phyloP scores from a whole-genome alignment of 352 stramenopile genomes.

The Phytophthora podocarpi region DNA sequence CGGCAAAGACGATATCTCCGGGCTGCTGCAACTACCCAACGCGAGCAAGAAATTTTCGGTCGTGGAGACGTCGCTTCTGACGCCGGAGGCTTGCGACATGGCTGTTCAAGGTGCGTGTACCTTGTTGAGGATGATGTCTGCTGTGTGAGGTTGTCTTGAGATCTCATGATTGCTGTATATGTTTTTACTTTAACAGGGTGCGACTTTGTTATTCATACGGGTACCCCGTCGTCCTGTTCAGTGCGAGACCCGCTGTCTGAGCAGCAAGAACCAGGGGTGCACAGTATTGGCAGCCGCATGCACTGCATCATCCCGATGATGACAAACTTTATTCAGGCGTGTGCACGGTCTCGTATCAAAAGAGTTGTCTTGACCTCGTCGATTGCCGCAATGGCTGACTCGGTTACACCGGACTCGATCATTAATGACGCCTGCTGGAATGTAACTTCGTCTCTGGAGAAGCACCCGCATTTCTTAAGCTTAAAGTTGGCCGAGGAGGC shows the following conservation, averaged over 20 bases:
- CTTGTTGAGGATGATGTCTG: background rate
- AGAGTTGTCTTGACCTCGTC: constrained; percentile 87
- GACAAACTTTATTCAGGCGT: constrained; percentile 92
- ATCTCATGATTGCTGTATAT: constrained; percentile 5
- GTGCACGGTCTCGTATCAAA: constrained; percentile 79
- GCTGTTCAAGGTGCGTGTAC: constrained; percentile 72
- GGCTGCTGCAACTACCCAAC: constrained; percentile 69
- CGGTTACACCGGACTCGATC: constrained; percentile 73
- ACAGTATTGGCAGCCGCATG: constrained; percentile 90
- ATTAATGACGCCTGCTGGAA: constrained; percentile 90
- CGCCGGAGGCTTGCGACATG: constrained; percentile 85
- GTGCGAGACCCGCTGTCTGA: constrained; percentile 87
- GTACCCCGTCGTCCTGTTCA: constrained; percentile 85
- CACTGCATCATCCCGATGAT: constrained; percentile 93
- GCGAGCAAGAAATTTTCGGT: constrained; percentile 84
- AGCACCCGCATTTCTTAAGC: constrained; percentile 88
- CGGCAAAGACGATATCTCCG: constrained; percentile 85
- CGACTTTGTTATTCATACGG: constrained; percentile 91
- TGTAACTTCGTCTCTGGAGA: constrained; percentile 80
- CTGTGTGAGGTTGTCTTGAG: background rate
- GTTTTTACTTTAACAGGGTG: constrained; percentile 38
- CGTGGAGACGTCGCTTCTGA: constrained; percentile 88
- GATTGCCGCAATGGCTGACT: constrained; percentile 85
- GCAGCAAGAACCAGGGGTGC: constrained; percentile 82
- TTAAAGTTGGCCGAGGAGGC: constrained; percentile 89